Evolutionary conservation across 768 basidiomycete species (phyloP).

Genomic region (Lentinus tigrinus): DNA sequence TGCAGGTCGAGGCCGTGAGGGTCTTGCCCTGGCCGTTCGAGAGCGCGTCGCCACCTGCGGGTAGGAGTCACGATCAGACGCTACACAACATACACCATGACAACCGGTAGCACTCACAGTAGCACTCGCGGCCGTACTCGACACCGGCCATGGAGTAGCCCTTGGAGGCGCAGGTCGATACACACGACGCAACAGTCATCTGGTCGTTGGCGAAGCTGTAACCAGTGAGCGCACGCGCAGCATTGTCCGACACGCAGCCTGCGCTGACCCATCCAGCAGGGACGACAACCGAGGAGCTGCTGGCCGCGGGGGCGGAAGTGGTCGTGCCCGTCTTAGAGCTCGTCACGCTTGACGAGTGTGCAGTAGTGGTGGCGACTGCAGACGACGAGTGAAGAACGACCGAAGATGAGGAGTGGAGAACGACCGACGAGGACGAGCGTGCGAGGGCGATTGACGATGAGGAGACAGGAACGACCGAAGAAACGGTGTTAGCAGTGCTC

Average conservation of each 20-base stretch:
- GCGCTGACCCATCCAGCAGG: constrained; percentile 13
- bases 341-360: constrained; percentile 2
- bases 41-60: constrained; percentile 21
- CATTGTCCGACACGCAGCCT: constrained; percentile 22
- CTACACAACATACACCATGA: not conserved
- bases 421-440: not conserved
- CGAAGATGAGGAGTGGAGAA: not conserved
- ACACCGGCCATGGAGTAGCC: constrained; percentile 33
- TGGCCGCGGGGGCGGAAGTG: not conserved
- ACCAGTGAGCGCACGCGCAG: constrained; percentile 22
- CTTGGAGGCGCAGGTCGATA: constrained; percentile 28
- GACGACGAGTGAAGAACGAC: not conserved
- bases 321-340: not conserved
- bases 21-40: constrained; percentile 17
- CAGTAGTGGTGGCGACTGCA: constrained; percentile 1
- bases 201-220: constrained; percentile 17
- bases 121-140: constrained; percentile 34
- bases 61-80: not conserved
- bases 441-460: too few relatives aligned
- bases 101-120: constrained; percentile 21
- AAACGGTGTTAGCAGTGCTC: not conserved
- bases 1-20: constrained; percentile 15
- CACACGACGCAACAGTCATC: constrained; percentile 32
- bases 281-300: not conserved
- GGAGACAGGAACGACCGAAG: not conserved